Evolutionary conservation across 495 filamentous ascomycete species (phyloP).

Genomic region (Hypoxylon rickii): DNA sequence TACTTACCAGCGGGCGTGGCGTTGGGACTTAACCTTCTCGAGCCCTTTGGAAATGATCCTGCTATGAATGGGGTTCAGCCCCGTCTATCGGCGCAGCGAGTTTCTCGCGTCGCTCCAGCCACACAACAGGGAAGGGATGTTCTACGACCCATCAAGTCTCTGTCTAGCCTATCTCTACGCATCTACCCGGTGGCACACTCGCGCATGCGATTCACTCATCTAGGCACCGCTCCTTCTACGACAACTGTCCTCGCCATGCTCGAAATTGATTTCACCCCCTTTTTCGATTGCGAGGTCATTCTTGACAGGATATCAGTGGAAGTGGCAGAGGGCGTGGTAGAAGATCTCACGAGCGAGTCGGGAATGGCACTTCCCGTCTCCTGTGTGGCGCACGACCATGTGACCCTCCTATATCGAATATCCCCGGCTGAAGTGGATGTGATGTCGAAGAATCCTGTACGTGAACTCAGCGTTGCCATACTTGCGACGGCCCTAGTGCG

Average conservation of each 20-base stretch:
- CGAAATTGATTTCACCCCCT: slow-evolving; percentile 86
- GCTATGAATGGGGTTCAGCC: slow-evolving; percentile 67
- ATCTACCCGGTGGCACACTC: slow-evolving; percentile 84
- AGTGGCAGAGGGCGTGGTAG: slow-evolving; percentile 68
- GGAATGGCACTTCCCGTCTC: slow-evolving; percentile 66
- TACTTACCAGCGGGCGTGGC: slow-evolving; percentile 79
- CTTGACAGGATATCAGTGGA: slow-evolving; percentile 70
- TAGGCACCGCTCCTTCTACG: slow-evolving; percentile 65
- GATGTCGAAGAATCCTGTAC: slow-evolving; percentile 56
- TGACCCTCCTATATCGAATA: slow-evolving; percentile 83
- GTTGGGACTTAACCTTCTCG: slow-evolving; percentile 78
- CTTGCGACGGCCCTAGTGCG: slow-evolving; percentile 67
- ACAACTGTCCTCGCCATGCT: slow-evolving; percentile 78
- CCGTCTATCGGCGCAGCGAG: slow-evolving; percentile 76
- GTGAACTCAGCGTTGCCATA: slow-evolving; percentile 63
- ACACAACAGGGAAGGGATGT: slow-evolving; percentile 55
- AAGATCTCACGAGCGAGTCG: slow-evolving; percentile 62
- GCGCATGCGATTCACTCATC: slow-evolving; percentile 76
- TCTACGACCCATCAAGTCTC: slow-evolving; percentile 64
- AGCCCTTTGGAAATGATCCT: slow-evolving; percentile 74
- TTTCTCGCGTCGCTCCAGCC: slow-evolving; percentile 73
- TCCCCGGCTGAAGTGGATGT: slow-evolving; percentile 65
- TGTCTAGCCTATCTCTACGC: slow-evolving; percentile 68
- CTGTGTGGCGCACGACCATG: slow-evolving; percentile 79
- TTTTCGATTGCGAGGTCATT: slow-evolving; percentile 70